Evolutionary conservation across 257 asterid species (phyloP).

Genomic region (Linderniella brevidens): DNA sequence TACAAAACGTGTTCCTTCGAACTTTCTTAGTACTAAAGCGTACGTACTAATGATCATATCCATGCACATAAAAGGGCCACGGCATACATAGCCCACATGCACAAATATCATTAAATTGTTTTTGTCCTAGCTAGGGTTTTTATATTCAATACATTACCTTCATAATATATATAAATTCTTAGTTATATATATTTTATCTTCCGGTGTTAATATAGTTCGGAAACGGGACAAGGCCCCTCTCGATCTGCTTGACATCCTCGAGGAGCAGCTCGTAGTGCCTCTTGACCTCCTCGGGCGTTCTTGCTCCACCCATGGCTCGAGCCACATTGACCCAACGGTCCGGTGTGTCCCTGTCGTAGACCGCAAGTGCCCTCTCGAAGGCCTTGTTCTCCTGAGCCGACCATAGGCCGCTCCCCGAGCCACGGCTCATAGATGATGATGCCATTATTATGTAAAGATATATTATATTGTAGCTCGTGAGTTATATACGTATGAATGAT

Average conservation of each 20-base stretch:
- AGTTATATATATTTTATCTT: conserved; percentile 5
- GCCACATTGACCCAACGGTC: conserved; percentile 68
- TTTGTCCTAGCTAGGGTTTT: too few relatives aligned
- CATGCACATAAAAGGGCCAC: too few relatives aligned
- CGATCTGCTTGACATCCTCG: conserved; percentile 43
- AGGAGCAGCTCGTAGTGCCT: conserved; percentile 49
- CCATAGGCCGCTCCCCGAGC: conserved; percentile 28
- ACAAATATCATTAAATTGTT: too few relatives aligned
- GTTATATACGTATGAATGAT: not conserved
- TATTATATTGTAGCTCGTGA: too few relatives aligned
- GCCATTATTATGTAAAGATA: conserved; percentile 16
- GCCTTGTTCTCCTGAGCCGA: conserved; percentile 41
- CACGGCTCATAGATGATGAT: conserved; percentile 22
- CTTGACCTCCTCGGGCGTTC: conserved; percentile 63
- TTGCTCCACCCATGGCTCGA: conserved; percentile 36
- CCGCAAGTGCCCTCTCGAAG: conserved; percentile 42
- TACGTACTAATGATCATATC: too few relatives aligned
- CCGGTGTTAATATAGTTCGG: conserved; percentile 38
- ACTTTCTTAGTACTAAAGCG: too few relatives aligned
- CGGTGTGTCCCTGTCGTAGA: conserved; percentile 38
- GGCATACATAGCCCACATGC: too few relatives aligned
- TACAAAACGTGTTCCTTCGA: too few relatives aligned
- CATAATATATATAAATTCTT: too few relatives aligned
- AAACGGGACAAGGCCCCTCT: conserved; percentile 53
- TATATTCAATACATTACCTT: conserved; percentile 3